phyloP scores from a whole-genome alignment of 2,329 filamentous ascomycete species.

The Ophiostoma montium region DNA sequence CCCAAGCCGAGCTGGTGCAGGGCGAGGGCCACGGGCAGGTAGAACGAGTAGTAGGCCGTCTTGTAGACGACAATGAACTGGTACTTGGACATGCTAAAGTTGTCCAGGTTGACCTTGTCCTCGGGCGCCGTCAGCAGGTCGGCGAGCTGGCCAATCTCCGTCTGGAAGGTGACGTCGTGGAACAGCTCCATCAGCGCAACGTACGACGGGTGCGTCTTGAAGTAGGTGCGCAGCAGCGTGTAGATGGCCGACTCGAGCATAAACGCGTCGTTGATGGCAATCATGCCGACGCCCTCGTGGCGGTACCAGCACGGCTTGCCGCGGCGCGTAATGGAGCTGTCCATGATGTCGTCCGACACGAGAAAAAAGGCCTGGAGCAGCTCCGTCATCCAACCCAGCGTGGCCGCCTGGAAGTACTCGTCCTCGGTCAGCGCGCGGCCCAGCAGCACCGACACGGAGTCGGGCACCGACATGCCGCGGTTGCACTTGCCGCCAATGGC shows the following conservation, averaged over 20 bases:
- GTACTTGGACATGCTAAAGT: constrained; percentile 93
- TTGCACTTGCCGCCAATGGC: constrained; percentile 94
- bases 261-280: constrained; percentile 97
- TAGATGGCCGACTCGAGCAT: constrained; percentile 89
- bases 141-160: constrained; percentile 86
- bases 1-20: constrained; percentile 76
- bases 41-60: constrained; percentile 98
- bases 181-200: constrained; percentile 89
- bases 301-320: constrained; percentile 96
- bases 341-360: constrained; percentile 98
- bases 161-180: constrained; percentile 88
- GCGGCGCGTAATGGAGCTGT: constrained; percentile 83
- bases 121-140: constrained; percentile 94
- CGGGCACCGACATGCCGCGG: constrained; percentile 93
- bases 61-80: constrained; percentile 99
- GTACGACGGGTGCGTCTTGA: constrained; percentile 76
- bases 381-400: constrained; percentile 95
- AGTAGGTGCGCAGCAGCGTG: constrained; percentile 82
- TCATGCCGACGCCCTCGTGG: constrained; percentile 75
- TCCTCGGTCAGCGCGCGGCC: constrained; percentile 55
- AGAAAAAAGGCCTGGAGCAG: constrained; percentile 98
- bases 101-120: constrained; percentile 80
- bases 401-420: constrained; percentile 78
- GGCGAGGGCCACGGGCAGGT: constrained; percentile 86
- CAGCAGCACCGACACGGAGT: constrained; percentile 72